Percentiles rank a stretch among this genome's conserved stretches.
phyloP scores from a whole-genome alignment of 306 rosid genomes.

The Medicago truncatula region MtrunA17r5.0-ANR NC_053048.1:34204501-34205000 shows the following conservation, averaged over 20 bases:
- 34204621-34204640: slow-evolving; percentile 74
- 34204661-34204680: slow-evolving; percentile 92
- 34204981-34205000: background rate
- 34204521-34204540: background rate
- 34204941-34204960: background rate
- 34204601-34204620: background rate
- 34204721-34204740: slow-evolving; percentile 79
- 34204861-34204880: slow-evolving; percentile 76
- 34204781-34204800: slow-evolving; percentile 95
- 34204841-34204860: slow-evolving; percentile 90
- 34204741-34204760: slow-evolving; percentile 79
- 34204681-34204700: slow-evolving; percentile 97
- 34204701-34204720: slow-evolving; percentile 87
- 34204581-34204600: background rate
- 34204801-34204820: slow-evolving; percentile 93
- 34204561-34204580: background rate
- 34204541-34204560: background rate
- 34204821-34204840: slow-evolving; percentile 75
- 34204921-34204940: background rate
- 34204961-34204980: too few species aligned
- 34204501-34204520: slow-evolving; percentile 35
- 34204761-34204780: slow-evolving; percentile 87
- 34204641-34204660: slow-evolving; percentile 86
- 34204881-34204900: slow-evolving; percentile 45
- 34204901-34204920: slow-evolving; percentile 43